Conservation (phyloP, 768 basidiomycete genomes). For the Astraeus odoratus region DNA sequence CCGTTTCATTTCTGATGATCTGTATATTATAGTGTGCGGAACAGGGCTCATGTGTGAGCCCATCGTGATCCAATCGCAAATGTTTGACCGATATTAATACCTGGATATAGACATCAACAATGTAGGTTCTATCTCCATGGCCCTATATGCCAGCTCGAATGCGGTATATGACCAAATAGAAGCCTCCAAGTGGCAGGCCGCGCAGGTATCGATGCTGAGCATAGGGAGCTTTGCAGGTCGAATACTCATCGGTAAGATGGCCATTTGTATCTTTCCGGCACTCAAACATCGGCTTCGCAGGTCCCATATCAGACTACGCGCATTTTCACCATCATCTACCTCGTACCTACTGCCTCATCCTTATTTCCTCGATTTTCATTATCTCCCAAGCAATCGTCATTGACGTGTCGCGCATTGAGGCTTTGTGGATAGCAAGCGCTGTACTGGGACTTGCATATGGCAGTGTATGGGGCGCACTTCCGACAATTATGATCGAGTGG, state of each 20-base stretch:
- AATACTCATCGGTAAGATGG: conserved; percentile 57
- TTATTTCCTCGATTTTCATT: conserved; percentile 64
- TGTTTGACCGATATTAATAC: conserved; percentile 60
- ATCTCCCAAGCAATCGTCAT: conserved; percentile 62
- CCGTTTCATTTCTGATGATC: neutral
- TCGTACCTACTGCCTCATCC: conserved; percentile 59
- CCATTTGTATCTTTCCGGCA: neutral
- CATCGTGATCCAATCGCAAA: neutral
- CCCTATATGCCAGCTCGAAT: conserved; percentile 53
- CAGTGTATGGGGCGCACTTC: no score
- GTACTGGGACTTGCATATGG: no score
- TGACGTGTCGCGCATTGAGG: conserved; percentile 44
- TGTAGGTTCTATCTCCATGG: conserved; percentile 70
- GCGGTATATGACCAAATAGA: conserved; percentile 55
- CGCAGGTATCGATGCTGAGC: conserved; percentile 79
- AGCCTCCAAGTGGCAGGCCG: conserved; percentile 71
- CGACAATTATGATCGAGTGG: no score
- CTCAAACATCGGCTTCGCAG: conserved; percentile 26
- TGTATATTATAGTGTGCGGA: conserved; percentile 48
- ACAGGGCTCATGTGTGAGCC: conserved; percentile 69
- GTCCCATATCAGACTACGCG: conserved; percentile 63
- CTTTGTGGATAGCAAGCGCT: conserved; percentile 68
- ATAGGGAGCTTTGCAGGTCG: conserved; percentile 78
- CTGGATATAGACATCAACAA: no score
- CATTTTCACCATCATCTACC: conserved; percentile 53